These are phyloP conservation scores for Alternaria tenuissima DNA, from an alignment of 2,329 filamentous ascomycete species.

Conservation along the genomic window DNA sequence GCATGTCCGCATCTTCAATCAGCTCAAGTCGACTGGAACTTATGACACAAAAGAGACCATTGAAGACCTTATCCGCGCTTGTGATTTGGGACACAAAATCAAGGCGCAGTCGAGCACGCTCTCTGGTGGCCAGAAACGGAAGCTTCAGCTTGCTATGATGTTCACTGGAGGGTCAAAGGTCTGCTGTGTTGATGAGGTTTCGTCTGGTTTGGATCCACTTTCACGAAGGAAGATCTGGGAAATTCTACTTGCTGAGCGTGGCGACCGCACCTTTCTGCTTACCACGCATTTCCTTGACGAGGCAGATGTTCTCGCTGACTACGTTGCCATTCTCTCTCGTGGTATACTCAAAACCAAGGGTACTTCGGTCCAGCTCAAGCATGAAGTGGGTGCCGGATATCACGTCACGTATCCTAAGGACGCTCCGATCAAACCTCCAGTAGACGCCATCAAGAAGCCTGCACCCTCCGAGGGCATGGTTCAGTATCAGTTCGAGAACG, in stretches of 20 bases:
- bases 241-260: conserved; percentile 85
- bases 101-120: conserved; percentile 77
- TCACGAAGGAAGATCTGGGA: conserved; percentile 93
- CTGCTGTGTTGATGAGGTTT: conserved; percentile 92
- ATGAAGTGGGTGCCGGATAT: conserved; percentile 83
- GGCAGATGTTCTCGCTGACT: conserved; percentile 86
- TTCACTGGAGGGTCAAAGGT: conserved; percentile 87
- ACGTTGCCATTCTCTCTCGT: conserved; percentile 87
- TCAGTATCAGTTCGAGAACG: conserved; percentile 75
- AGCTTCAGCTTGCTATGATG: conserved; percentile 94
- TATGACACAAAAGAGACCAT: conserved; percentile 67
- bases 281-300: conserved; percentile 96
- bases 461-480: conserved; percentile 67
- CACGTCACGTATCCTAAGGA: conserved; percentile 63
- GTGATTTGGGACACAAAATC: conserved; percentile 79
- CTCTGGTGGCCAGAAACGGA: conserved; percentile 90
- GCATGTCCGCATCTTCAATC: conserved; percentile 84
- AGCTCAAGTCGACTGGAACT: conserved; percentile 69
- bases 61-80: conserved; percentile 68
- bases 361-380: conserved; percentile 85
- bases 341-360: conserved; percentile 83
- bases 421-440: conserved; percentile 60
- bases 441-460: conserved; percentile 53
- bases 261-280: conserved; percentile 80
- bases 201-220: conserved; percentile 85